phyloP scores from a whole-genome alignment of 2,329 filamentous ascomycete genomes.

The Plenodomus lindquistii region DNA sequence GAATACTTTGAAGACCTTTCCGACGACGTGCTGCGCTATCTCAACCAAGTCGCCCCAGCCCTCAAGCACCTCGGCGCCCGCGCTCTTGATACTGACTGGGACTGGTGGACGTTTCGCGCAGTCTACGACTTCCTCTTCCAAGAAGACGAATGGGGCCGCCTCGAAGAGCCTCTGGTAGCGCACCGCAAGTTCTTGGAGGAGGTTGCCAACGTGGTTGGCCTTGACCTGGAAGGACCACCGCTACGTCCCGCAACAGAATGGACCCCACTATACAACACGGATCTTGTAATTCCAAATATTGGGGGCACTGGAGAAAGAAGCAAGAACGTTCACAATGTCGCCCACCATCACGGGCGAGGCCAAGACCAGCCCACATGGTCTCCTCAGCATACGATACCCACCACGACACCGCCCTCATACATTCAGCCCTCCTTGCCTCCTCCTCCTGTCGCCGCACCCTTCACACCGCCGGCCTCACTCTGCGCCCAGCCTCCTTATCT shows the following conservation, averaged over 20 bases:
- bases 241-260: neutral
- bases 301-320: neutral
- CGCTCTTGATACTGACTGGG: neutral
- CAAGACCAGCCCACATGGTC: neutral
- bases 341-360: neutral
- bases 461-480: neutral
- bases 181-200: neutral
- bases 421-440: neutral
- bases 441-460: neutral
- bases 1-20: neutral
- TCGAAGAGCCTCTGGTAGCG: neutral
- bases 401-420: neutral
- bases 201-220: neutral
- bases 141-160: neutral
- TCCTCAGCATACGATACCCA: neutral
- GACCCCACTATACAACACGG: neutral
- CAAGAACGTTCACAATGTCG: neutral
- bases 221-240: neutral
- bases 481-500: too few species aligned
- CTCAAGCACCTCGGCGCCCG: neutral
- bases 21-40: neutral
- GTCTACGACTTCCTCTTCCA: neutral
- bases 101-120: neutral
- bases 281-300: neutral
- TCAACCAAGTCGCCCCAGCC: neutral